Evolutionary conservation across 2,329 filamentous ascomycete species (phyloP).

Genomic region (Diplocarpon rosae): DNA sequence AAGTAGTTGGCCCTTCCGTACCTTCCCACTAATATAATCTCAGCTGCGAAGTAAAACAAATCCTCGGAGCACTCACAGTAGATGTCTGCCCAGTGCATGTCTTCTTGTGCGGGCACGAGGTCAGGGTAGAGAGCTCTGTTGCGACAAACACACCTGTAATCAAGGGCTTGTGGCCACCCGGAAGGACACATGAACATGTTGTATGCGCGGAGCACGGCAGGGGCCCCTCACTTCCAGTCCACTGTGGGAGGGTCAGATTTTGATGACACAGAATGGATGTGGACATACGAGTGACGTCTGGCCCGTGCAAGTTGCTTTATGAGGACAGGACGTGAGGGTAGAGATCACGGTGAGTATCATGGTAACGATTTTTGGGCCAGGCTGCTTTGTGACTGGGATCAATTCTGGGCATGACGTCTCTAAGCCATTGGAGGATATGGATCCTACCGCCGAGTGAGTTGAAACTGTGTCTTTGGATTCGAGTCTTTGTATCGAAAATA

Average conservation of each 20-base stretch:
- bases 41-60: not conserved
- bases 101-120: not conserved
- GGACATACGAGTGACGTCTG: not conserved
- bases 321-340: not conserved
- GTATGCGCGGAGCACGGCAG: not conserved
- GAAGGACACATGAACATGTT: not conserved
- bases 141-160: not conserved
- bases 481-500: too few relatives aligned
- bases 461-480: too few relatives aligned
- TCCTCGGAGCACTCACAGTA: not conserved
- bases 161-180: not conserved
- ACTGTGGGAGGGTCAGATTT: not conserved
- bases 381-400: too few relatives aligned
- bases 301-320: not conserved
- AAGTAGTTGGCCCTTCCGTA: not conserved
- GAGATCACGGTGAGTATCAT: not conserved
- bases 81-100: not conserved
- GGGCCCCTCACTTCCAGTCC: not conserved
- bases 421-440: too few relatives aligned
- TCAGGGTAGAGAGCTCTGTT: not conserved
- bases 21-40: not conserved
- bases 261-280: not conserved
- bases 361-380: not conserved
- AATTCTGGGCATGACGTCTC: too few relatives aligned
- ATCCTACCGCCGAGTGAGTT: too few relatives aligned